Conservation (phyloP, 371 early-diverging fungal species). For the Nematocida sp. region DNA sequence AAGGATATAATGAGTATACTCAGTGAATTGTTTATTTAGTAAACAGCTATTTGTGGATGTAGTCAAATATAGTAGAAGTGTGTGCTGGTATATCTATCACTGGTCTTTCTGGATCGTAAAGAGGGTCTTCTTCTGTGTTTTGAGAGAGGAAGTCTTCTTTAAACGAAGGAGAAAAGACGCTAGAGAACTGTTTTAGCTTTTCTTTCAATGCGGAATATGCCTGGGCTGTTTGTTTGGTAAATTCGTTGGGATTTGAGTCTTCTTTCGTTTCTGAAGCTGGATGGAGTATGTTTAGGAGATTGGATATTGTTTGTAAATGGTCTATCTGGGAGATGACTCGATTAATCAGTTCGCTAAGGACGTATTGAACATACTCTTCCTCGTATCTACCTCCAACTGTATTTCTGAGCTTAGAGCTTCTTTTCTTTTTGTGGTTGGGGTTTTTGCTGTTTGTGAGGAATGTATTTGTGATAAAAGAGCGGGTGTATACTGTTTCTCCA, state of each 20-base stretch:
- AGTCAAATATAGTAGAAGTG: too few relatives aligned
- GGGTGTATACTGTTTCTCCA: conserved; percentile 12
- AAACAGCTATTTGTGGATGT: not conserved
- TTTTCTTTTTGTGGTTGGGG: conserved; percentile 21
- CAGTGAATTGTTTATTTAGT: not conserved
- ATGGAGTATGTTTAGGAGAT: too few relatives aligned
- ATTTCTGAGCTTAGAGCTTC: conserved; percentile 48
- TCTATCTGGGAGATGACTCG: not conserved
- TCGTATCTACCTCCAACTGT: conserved; percentile 48
- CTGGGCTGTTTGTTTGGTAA: too few relatives aligned
- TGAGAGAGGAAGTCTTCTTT: conserved; percentile 29
- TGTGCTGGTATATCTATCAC: conserved; percentile 19
- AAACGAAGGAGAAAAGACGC: not conserved
- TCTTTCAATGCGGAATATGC: too few relatives aligned
- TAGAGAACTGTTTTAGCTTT: not conserved
- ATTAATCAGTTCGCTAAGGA: conserved; percentile 42
- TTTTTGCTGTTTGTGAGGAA: not conserved
- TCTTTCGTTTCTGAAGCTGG: too few relatives aligned
- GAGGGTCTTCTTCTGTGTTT: conserved; percentile 44
- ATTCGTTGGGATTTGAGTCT: too few relatives aligned
- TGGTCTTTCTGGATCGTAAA: conserved; percentile 45
- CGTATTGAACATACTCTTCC: conserved; percentile 50
- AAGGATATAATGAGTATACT: not conserved
- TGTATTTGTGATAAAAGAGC: conserved; percentile 46
- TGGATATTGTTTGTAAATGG: not conserved